These are phyloP conservation scores for Megacollybia platyphylla DNA, from an alignment of 1,284 basidiomycete genomes.

Conservation along the genomic window DNA sequence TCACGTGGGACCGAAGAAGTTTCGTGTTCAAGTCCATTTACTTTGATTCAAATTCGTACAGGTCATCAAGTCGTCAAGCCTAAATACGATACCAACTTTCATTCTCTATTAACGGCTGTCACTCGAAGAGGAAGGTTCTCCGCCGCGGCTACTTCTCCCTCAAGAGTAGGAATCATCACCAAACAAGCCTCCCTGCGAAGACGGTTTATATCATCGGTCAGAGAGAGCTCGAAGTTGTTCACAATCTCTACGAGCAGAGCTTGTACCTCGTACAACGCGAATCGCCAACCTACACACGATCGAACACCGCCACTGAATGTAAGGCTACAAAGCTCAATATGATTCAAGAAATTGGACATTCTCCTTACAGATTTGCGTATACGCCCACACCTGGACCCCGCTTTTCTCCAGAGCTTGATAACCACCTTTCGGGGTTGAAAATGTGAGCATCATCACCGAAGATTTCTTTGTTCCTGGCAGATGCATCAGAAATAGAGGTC, in stretches of 20 bases:
- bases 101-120: constrained; percentile 18
- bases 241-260: constrained; percentile 35
- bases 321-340: constrained; percentile 15
- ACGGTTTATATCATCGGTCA: constrained; percentile 24
- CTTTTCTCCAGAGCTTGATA: constrained; percentile 24
- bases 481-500: neutral
- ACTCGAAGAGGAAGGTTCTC: constrained; percentile 28
- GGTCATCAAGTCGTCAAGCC: too few relatives aligned
- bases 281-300: constrained; percentile 37
- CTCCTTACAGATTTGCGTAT: neutral
- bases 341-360: neutral
- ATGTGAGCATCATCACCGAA: constrained; percentile 39
- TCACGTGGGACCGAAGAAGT: too few relatives aligned
- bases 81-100: neutral
- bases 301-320: constrained; percentile 39
- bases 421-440: constrained; percentile 42
- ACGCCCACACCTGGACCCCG: constrained; percentile 28
- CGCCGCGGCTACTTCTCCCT: constrained; percentile 34
- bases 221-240: constrained; percentile 34
- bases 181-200: constrained; percentile 36
- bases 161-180: constrained; percentile 40
- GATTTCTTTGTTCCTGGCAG: constrained; percentile 26
- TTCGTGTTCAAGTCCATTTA: too few relatives aligned
- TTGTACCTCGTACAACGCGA: constrained; percentile 34
- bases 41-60: too few relatives aligned